phyloP scores from a whole-genome alignment of 257 asterid species.

The Avicennia marina region DNA sequence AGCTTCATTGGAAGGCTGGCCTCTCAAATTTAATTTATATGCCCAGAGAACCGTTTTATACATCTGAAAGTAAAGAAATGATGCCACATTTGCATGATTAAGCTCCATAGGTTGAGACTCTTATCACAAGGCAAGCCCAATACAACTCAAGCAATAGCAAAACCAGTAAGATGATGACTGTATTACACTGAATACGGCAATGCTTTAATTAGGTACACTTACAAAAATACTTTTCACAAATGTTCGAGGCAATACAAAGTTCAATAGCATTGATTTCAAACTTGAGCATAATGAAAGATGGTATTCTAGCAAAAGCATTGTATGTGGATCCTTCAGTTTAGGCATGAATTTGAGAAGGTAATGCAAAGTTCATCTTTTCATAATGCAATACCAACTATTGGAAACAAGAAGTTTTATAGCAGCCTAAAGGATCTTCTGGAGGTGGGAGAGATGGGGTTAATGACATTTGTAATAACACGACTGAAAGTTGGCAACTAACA shows the following conservation, averaged over 20 bases:
- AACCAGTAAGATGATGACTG: not conserved
- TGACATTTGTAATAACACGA: no score
- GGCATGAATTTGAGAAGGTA: not conserved
- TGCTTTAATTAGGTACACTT: not conserved
- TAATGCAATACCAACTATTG: not conserved
- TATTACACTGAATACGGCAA: no score
- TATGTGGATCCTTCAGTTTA: not conserved
- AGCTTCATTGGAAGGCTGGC: not conserved
- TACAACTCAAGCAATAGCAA: not conserved
- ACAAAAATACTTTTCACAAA: not conserved
- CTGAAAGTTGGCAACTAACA: no score
- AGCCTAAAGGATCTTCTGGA: not conserved
- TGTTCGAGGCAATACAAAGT: not conserved
- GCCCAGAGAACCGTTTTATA: not conserved
- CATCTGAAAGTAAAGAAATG: not conserved
- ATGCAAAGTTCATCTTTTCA: not conserved
- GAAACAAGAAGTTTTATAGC: not conserved
- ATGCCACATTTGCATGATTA: not conserved
- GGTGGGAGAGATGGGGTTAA: no score
- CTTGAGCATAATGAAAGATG: not conserved
- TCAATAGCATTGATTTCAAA: not conserved
- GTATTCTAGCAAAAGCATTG: no score
- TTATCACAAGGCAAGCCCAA: not conserved
- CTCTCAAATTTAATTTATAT: not conserved
- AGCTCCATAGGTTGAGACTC: not conserved